These are phyloP conservation scores for Fraxinus dipetala DNA, from an alignment of 305 asterid genomes.

Conservation along the genomic window DNA sequence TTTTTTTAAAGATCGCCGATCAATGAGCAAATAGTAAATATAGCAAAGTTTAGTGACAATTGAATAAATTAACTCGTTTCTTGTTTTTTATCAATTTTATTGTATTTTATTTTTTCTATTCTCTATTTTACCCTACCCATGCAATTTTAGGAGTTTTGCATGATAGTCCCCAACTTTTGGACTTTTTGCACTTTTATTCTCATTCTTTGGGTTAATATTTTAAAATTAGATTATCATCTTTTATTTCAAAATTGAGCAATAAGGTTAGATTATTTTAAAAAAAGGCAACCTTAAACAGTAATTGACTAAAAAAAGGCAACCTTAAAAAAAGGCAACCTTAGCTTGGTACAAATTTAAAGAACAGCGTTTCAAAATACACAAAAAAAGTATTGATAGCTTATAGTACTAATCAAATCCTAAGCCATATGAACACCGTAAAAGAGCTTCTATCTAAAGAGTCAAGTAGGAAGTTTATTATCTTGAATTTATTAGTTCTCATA, in stretches of 20 bases:
- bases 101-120: too few species aligned
- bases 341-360: too few species aligned
- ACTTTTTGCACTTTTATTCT: background rate
- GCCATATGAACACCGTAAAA: constrained; percentile 43
- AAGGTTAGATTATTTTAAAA: background rate
- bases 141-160: background rate
- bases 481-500: constrained; percentile 43
- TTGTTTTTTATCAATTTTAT: too few species aligned
- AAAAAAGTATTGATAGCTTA: too few species aligned
- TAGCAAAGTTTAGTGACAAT: too few species aligned
- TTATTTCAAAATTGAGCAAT: background rate
- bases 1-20: too few species aligned
- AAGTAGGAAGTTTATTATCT: constrained; percentile 38
- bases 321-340: background rate
- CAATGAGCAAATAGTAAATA: too few species aligned
- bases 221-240: background rate
- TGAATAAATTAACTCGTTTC: too few species aligned
- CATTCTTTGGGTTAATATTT: background rate
- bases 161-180: background rate
- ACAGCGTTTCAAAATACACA: too few species aligned
- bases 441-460: constrained; percentile 21
- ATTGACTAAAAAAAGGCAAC: background rate
- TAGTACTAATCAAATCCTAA: background rate
- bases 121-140: background rate
- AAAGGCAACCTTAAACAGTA: background rate